A percentile compares a stretch with the other conserved stretches of the same genome.
Evolutionary conservation across 495 filamentous ascomycete genomes (phyloP).

Genomic region (Sabuloglossum arenarium): DNA sequence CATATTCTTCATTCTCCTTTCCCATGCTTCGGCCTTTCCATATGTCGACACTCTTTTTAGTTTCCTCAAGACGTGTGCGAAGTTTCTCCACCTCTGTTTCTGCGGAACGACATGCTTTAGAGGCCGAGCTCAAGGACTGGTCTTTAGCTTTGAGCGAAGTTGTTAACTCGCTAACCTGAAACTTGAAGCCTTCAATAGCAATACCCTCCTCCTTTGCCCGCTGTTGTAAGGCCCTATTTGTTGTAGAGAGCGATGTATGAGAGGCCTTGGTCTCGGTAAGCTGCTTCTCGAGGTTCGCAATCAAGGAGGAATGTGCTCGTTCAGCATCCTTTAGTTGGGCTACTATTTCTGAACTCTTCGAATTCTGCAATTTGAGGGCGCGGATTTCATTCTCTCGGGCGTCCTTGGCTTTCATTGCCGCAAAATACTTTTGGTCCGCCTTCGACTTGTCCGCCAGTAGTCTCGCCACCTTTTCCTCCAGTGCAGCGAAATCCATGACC

Average conservation of each 20-base stretch:
- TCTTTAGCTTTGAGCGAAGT: constrained; percentile 57
- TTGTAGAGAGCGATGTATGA: constrained; percentile 38
- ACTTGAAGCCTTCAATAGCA: constrained; percentile 46
- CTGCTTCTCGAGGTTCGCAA: constrained; percentile 83
- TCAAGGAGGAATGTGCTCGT: constrained; percentile 29
- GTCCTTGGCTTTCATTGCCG: constrained; percentile 83
- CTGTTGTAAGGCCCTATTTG: constrained; percentile 52
- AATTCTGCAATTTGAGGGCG: constrained; percentile 56
- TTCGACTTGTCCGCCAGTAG: constrained; percentile 78
- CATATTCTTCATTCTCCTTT: constrained; percentile 62
- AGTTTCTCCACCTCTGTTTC: constrained; percentile 57
- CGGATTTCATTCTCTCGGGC: constrained; percentile 56
- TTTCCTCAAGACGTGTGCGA: constrained; percentile 48
- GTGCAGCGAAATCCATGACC: constrained; percentile 45
- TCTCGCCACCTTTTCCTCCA: constrained; percentile 60
- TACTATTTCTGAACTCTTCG: constrained; percentile 83
- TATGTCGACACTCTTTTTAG: constrained; percentile 54
- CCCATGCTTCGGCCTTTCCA: constrained; percentile 65
- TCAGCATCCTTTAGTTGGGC: constrained; percentile 83
- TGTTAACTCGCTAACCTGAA: constrained; percentile 56
- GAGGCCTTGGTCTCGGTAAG: constrained; percentile 58
- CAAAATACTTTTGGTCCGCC: constrained; percentile 94
- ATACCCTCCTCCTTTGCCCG: constrained; percentile 44
- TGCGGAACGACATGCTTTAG: constrained; percentile 40
- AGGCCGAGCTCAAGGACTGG: constrained; percentile 25